Evolutionary conservation across 768 basidiomycete genomes (phyloP), one percentile per base, ranked within the genome.

Genomic region (Pholiota molesta): DNA sequence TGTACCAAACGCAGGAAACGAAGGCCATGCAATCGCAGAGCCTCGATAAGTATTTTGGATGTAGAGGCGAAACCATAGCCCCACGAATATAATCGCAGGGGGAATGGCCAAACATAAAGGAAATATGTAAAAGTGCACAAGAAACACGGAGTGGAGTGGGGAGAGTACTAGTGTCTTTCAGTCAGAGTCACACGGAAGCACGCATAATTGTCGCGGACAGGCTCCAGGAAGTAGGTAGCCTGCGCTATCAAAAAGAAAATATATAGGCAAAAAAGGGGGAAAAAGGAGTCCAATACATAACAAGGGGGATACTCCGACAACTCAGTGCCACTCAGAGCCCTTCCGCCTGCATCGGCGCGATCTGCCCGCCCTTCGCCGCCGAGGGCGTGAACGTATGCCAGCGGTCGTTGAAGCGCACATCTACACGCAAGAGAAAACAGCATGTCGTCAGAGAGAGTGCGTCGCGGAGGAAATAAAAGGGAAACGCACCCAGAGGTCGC

Each of bases 391-490:
- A 97, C 0, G 92, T 92, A 73, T 97, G 95, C 94, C 93, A 95
- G 66, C 94, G 88, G 70, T 95, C 93, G 73, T 97, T 97, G 85
- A 94, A 97, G 65, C 92, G 89, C 37, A 97, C 95, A 69, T 96
- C 95, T 90, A 66, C 35, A 7, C n/a, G 63, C 28, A 39, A 64
- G 44, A 26, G 26, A 4, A 26, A 4, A 26, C 26, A 26, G 26
- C 4, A 10, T 37, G 3, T 37, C 13, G 35, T 37, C 23, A 37
- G 8, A 59, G 52, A 16, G 51, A 59, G 60, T 17, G 16, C 57
- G 6, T 19, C 53, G 63, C 57, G 63, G 29, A 6, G 57, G 37
- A 45, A 53, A 44, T 51, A 40, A 33, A 58, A 37, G 11, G 39
- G 28, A 17, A 53, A 62, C 58, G 54, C 71, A 91, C 90, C 91